A percentile compares a stretch with the other conserved stretches of the same genome.
phyloP scores from a whole-genome alignment of 352 stramenopile genomes.

The Globisporangium emineosum region DNA sequence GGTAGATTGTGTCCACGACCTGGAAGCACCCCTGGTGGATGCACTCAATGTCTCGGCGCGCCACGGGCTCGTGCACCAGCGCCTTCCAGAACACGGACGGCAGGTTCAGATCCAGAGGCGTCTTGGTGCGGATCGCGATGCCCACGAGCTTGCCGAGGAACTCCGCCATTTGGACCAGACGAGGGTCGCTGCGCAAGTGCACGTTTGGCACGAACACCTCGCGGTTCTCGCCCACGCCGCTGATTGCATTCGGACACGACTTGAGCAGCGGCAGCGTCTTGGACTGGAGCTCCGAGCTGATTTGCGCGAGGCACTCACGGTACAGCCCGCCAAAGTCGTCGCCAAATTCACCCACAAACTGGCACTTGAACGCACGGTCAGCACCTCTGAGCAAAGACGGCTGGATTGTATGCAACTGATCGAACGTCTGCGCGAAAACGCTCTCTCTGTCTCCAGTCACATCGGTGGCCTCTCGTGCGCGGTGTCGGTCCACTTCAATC shows the following conservation, averaged over 20 bases:
- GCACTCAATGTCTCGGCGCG: constrained; percentile 74
- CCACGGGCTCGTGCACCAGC: constrained; percentile 81
- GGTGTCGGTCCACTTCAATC: constrained; percentile 84
- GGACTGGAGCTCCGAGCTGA: constrained; percentile 86
- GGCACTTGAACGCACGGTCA: constrained; percentile 89
- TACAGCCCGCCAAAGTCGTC: constrained; percentile 91
- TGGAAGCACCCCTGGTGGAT: constrained; percentile 85
- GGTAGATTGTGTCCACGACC: constrained; percentile 87
- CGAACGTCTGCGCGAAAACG: constrained; percentile 86
- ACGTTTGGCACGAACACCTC: constrained; percentile 85
- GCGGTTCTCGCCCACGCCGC: constrained; percentile 84
- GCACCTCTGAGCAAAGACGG: constrained; percentile 79
- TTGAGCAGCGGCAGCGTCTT: constrained; percentile 81
- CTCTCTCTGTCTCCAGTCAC: constrained; percentile 56
- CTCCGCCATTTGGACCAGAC: constrained; percentile 86
- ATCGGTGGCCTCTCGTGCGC: constrained; percentile 63
- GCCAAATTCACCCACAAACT: constrained; percentile 90
- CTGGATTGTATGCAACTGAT: constrained; percentile 81
- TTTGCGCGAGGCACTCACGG: constrained; percentile 85
- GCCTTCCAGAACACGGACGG: constrained; percentile 91
- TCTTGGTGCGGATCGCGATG: constrained; percentile 91
- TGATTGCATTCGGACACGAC: constrained; percentile 85
- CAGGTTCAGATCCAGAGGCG: constrained; percentile 90
- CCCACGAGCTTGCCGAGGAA: constrained; percentile 95
- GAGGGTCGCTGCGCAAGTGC: constrained; percentile 42